A percentile compares a stretch with the other conserved stretches of the same genome.
phyloP scores from a whole-genome alignment of 2,329 filamentous ascomycete species.

The Ophiobolus disseminans region DNA sequence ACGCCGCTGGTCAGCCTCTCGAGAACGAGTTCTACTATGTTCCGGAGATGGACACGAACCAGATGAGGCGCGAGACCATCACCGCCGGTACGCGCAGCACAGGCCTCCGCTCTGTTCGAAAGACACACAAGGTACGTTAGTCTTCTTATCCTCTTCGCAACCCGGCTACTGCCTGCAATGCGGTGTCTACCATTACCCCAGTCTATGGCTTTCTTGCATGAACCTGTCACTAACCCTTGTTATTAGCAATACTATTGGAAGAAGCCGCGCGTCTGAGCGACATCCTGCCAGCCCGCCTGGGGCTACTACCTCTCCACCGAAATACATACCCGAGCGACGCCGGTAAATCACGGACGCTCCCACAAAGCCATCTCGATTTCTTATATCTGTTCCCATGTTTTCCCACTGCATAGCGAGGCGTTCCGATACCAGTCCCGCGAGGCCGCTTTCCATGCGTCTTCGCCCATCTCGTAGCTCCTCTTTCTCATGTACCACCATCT shows the following conservation, averaged over 20 bases:
- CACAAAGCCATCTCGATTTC: neutral
- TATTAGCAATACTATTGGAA: slow-evolving; percentile 75
- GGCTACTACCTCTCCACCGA: neutral
- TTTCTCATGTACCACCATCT: slow-evolving; percentile 25
- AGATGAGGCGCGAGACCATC: slow-evolving; percentile 79
- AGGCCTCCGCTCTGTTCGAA: slow-evolving; percentile 85
- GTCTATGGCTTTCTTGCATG: neutral
- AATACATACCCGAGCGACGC: neutral
- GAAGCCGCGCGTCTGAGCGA: slow-evolving; percentile 57
- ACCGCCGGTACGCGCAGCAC: slow-evolving; percentile 87
- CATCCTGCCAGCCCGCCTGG: neutral
- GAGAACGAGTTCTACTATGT: slow-evolving; percentile 99
- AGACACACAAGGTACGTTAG: slow-evolving; percentile 88
- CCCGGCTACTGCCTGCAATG: too few relatives aligned
- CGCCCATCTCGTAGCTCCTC: slow-evolving; percentile 11
- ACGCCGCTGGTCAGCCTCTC: slow-evolving; percentile 89
- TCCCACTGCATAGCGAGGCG: slow-evolving; percentile 48
- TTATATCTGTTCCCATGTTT: slow-evolving; percentile 12
- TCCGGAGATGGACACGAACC: slow-evolving; percentile 82
- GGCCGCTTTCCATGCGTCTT: slow-evolving; percentile 13
- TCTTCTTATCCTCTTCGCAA: too few relatives aligned
- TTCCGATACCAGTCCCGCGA: slow-evolving; percentile 42
- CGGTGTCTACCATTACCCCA: neutral
- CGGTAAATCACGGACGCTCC: too few relatives aligned
- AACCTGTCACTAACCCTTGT: slow-evolving; percentile 13